Evolutionary conservation across 164 flowering plant genomes (phyloP), one percentile per base, ranked within the genome.

Genomic region (Protea cynaroides): DNA sequence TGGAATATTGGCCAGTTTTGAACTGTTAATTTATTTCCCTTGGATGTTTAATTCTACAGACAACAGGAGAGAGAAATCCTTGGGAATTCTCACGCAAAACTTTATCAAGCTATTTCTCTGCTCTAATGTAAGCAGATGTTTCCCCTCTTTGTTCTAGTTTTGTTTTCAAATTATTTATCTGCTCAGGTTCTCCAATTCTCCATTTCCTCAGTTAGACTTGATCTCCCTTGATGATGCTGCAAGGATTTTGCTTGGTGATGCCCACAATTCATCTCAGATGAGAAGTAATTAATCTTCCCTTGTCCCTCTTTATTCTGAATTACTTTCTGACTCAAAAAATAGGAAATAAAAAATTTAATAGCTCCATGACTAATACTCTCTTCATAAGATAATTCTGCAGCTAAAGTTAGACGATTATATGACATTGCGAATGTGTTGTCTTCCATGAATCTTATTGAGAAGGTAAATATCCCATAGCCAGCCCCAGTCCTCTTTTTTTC

Each of bases 361-460:
- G 40, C 40, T 44, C 38, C 38, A 49, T 67, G 56, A 58, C 70
- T 78, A 64, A 77, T 72, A 43, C 38, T 60, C 19, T 67, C 15
- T 34, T 63, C 36, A 8, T 62, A 51, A 69, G 71, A 69, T 72
- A 65, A 72, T 49, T 73, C 69, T 75, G 81, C 96, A 90, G 97
- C 96, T 25, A 95, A 95, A 76, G 93, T 92, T 8, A 82, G 98
- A 63, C 78, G 98, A 61, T 63, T 95, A 23, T 95, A 92, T 70
- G 98, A 92, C 70, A 95, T 95, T 76, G 97, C 98, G 18, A 95
- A 95, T 76, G 99, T 95, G 14, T 64, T 95, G 72, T 87, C 97
- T 34, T 92, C 99, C n/a, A 77, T 95, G 90, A 80, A 79, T 67
- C 92, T 90, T 25, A 92, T 95, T 57, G 88, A 87, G 76, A 92